These are phyloP conservation scores for Dioszegia crocea DNA, from an alignment of 768 basidiomycete genomes.

Conservation along the genomic window DNA sequence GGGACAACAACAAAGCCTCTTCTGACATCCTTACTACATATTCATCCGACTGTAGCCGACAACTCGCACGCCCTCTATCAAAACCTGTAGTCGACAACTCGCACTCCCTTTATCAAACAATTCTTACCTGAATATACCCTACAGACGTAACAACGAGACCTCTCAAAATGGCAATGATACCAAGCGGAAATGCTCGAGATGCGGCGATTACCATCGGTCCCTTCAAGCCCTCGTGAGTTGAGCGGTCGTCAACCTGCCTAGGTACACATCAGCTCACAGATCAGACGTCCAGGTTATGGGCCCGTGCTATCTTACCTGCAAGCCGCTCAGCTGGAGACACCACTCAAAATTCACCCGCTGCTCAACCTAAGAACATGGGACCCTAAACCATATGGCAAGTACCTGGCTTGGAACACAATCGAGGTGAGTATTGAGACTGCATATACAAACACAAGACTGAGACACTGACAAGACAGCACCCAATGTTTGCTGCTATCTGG, in stretches of 20 bases:
- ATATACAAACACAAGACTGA: neutral
- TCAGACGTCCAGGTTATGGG: conserved; percentile 48
- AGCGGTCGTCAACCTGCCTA: neutral
- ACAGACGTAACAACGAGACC: neutral
- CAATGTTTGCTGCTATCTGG: conserved; percentile 50
- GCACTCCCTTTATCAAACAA: no score
- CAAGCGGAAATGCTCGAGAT: conserved; percentile 30
- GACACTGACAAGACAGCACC: conserved; percentile 38
- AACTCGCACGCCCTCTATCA: no score
- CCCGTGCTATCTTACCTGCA: conserved; percentile 49
- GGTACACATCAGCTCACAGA: neutral
- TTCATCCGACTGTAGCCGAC: neutral
- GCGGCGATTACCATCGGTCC: conserved; percentile 44
- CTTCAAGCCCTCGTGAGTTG: conserved; percentile 41
- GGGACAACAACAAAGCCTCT: neutral
- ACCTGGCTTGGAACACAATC: conserved; percentile 44
- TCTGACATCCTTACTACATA: neutral
- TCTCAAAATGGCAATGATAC: conserved; percentile 29
- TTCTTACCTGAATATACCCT: no score
- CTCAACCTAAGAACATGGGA: conserved; percentile 48
- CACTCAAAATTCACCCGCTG: conserved; percentile 44
- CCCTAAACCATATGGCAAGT: conserved; percentile 48
- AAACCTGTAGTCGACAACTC: no score
- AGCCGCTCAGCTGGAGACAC: conserved; percentile 44
- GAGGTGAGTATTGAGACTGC: conserved; percentile 41